Evolutionary conservation across 305 asterid species (phyloP).

Genomic region (Fraxinus greggii): DNA sequence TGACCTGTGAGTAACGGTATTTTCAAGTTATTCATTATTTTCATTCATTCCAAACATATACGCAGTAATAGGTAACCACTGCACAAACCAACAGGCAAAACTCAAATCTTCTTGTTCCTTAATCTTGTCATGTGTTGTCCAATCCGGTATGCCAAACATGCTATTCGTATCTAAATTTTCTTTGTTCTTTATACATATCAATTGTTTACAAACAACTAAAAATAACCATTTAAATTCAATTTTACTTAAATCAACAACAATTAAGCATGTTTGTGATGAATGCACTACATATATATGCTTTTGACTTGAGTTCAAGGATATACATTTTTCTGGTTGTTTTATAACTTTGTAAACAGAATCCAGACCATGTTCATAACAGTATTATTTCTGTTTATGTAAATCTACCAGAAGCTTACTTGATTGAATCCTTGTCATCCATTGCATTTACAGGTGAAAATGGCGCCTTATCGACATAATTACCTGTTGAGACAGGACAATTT

Average conservation of each 20-base stretch:
- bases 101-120: neutral
- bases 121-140: neutral
- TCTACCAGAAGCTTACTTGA: neutral
- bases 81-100: neutral
- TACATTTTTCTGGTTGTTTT: neutral
- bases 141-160: neutral
- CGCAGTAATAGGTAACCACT: neutral
- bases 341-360: neutral
- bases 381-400: neutral
- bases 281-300: neutral
- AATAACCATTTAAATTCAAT: neutral
- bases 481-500: neutral
- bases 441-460: neutral
- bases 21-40: neutral
- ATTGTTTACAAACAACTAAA: neutral
- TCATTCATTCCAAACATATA: neutral
- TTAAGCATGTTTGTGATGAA: neutral
- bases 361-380: neutral
- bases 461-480: neutral
- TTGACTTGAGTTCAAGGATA: neutral
- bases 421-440: slow-evolving; percentile 7
- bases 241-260: neutral
- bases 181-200: neutral
- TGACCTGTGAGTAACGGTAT: slow-evolving; percentile 2
- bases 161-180: neutral